Base-by-base conservation (phyloP, 768 basidiomycete species). In the Boletellus ananas region DNA sequence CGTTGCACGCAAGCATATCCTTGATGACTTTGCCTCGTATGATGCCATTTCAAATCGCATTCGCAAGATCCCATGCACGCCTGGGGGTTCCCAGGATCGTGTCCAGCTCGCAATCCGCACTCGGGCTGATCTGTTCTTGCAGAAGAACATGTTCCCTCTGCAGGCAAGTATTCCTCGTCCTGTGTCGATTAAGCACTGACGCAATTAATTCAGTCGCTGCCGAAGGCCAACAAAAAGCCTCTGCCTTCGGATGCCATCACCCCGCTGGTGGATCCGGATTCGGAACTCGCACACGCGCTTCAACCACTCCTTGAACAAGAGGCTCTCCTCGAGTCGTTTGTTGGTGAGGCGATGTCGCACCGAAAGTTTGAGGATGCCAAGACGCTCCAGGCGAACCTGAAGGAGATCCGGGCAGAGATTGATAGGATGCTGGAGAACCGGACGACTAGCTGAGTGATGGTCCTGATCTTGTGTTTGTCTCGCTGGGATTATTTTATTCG, bases 281-380 rank as follows among this genome's bases (percentile, higher is more conserved):
- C 89, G 3, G 74, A 81, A 29, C 69, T 90, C 18, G 91, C 92
- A 3, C 74, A 79, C 37, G 71, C 76, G 7, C 71, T 97, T 14
- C 94, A 97, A 58, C 94, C 94, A 3, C 72, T 97, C 12, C 78
- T 97, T 14, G 94, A 97, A 69, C 95, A 98, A 67, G 95, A 99
- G 68, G 85, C 87, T 3, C 76, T 97, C 41, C 77, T 99, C 17
- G 90, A 94, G 68, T 78, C 83, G 2, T 97, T 94, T 61, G 81
- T 98, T 8, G 85, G 88, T 57, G 93, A 97, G 65, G 95, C 95
- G 6, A 87, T 85, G 67, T 79, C 83, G 2, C 86, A 87, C 58
- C 77, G 95, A 37, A 98, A 98, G 70, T 97, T 98, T 56, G 95
- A 98, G 68, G 96, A 99, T 62, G 88, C 87, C 13, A 87, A 87